A percentile compares a stretch with the other conserved stretches of the same genome.
phyloP scores from a whole-genome alignment of 495 filamentous ascomycete genomes.

The Penicillium manginii region DNA sequence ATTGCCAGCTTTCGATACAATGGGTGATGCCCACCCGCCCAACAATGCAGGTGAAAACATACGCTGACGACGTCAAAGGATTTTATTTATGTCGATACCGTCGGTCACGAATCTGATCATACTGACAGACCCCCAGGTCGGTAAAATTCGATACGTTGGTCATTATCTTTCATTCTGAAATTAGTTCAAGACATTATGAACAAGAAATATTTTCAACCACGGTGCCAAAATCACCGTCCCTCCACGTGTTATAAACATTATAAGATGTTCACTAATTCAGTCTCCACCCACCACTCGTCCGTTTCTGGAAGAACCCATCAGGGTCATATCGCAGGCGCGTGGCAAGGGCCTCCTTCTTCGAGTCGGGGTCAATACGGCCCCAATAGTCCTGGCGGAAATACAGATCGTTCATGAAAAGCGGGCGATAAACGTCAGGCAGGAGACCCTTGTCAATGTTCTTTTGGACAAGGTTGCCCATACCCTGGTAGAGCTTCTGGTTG shows the following conservation, averaged over 20 bases:
- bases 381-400: constrained; percentile 63
- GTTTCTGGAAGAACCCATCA: constrained; percentile 56
- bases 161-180: too few species aligned
- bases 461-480: constrained; percentile 34
- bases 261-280: constrained; percentile 19
- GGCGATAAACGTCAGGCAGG: constrained; percentile 55
- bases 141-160: too few species aligned
- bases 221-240: background rate
- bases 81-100: too few species aligned
- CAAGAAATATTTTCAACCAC: background rate
- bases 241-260: background rate
- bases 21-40: too few species aligned
- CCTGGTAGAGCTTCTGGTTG: constrained; percentile 44
- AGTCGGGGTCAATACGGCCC: constrained; percentile 52
- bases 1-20: too few species aligned
- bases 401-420: constrained; percentile 64
- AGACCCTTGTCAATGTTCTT: constrained; percentile 47
- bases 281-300: constrained; percentile 58
- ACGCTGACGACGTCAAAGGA: too few species aligned
- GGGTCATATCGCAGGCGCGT: constrained; percentile 56
- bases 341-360: constrained; percentile 46
- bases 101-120: too few species aligned
- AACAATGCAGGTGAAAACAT: too few species aligned
- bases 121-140: too few species aligned
- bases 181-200: too few species aligned